Percentiles rank a stretch among this genome's conserved stretches.
phyloP scores from a whole-genome alignment of 345 rosid genomes.

The Chamaenerion angustifolium region DNA sequence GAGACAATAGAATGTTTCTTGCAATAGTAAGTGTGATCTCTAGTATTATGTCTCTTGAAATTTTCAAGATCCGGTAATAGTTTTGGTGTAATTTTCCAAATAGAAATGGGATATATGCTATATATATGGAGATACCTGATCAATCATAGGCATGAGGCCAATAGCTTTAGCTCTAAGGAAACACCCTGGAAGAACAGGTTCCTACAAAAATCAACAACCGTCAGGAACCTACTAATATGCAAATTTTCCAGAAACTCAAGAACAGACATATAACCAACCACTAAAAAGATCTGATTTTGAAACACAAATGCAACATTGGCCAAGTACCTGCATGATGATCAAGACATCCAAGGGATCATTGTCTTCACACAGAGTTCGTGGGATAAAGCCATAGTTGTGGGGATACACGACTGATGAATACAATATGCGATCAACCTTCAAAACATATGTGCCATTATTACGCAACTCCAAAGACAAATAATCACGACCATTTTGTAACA shows the following conservation, averaged over 20 bases:
- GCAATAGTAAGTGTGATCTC: too few relatives aligned
- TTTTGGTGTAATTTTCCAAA: too few relatives aligned
- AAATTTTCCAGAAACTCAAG: too few relatives aligned
- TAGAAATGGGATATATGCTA: too few relatives aligned
- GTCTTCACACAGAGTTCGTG: slow-evolving; percentile 45
- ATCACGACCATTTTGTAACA: slow-evolving; percentile 1
- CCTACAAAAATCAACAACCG: slow-evolving; percentile 39
- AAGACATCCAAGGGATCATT: slow-evolving; percentile 44
- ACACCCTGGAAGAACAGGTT: slow-evolving; percentile 70
- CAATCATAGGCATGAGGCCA: slow-evolving; percentile 99
- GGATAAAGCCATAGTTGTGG: slow-evolving; percentile 63
- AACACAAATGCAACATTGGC: too few relatives aligned
- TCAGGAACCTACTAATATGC: too few relatives aligned
- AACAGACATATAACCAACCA: too few relatives aligned
- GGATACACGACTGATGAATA: slow-evolving; percentile 73
- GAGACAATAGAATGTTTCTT: too few relatives aligned
- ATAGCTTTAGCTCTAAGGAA: slow-evolving; percentile 95
- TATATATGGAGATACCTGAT: slow-evolving; percentile 43
- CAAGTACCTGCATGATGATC: slow-evolving; percentile 52
- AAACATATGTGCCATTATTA: background rate
- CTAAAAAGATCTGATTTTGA: too few relatives aligned
- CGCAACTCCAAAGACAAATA: slow-evolving; percentile 4
- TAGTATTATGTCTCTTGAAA: too few relatives aligned
- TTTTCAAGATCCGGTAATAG: too few relatives aligned
- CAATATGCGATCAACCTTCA: slow-evolving; percentile 32